Percentiles rank a stretch among this genome's conserved stretches.
phyloP scores from a whole-genome alignment of 169 alveolate species.

The Cryptosporidium viatorum region DNA sequence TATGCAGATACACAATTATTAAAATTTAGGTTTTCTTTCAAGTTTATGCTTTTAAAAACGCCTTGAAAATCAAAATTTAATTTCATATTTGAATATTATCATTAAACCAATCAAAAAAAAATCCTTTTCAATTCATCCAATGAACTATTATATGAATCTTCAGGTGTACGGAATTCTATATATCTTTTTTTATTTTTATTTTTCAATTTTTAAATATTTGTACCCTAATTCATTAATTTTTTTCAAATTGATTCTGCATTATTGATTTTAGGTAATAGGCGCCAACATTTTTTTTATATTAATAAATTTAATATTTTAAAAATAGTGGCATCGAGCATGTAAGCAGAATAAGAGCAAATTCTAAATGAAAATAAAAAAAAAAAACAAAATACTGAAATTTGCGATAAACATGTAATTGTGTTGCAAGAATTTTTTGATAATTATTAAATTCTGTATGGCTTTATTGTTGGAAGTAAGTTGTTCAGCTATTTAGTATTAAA shows the following conservation, averaged over 20 bases:
- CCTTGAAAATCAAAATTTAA: conserved; percentile 70
- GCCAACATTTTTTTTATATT: conserved; percentile 4
- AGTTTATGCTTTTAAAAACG: conserved; percentile 32
- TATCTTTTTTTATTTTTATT: too few species aligned
- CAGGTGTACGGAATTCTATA: not conserved
- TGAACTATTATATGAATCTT: not conserved
- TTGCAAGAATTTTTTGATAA: not conserved
- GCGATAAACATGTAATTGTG: not conserved
- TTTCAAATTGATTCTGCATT: not conserved
- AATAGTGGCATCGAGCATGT: conserved; percentile 69
- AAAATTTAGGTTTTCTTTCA: conserved; percentile 7
- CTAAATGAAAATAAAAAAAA: not conserved
- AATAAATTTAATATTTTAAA: not conserved
- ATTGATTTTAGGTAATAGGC: conserved; percentile 11
- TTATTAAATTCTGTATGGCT: not conserved
- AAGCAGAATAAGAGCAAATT: not conserved
- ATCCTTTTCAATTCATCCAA: not conserved
- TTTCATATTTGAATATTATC: conserved; percentile 11
- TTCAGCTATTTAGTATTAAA: not conserved
- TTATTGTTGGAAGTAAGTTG: not conserved
- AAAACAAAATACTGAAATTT: not conserved
- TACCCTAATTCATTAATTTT: not conserved
- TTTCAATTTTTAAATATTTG: not conserved
- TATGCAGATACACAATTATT: conserved; percentile 2
- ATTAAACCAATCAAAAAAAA: not conserved